Evolutionary conservation across 2,329 filamentous ascomycete species (phyloP).

Genomic region (Alternaria triticimaculans): DNA sequence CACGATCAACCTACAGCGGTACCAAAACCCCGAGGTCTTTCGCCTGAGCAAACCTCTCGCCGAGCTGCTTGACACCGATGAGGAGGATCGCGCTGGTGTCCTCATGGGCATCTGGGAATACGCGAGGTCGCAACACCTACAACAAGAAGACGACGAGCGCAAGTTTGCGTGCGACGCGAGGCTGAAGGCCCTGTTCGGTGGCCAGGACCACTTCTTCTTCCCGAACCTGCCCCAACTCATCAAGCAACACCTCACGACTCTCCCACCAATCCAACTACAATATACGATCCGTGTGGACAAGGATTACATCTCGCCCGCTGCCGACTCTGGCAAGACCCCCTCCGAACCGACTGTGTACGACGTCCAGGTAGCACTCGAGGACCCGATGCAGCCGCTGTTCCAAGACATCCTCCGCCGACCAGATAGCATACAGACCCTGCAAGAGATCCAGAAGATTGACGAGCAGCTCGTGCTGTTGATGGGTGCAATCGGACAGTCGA

Average conservation of each 20-base stretch:
- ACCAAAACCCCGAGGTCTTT: slow-evolving; percentile 87
- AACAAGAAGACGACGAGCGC: slow-evolving; percentile 94
- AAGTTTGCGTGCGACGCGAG: slow-evolving; percentile 89
- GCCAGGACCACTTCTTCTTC: slow-evolving; percentile 78
- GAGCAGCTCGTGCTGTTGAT: slow-evolving; percentile 84
- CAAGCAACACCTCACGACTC: slow-evolving; percentile 75
- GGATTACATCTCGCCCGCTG: slow-evolving; percentile 60
- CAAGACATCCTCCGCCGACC: slow-evolving; percentile 56
- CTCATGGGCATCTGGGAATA: slow-evolving; percentile 97
- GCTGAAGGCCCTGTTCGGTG: slow-evolving; percentile 75
- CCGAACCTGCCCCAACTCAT: slow-evolving; percentile 84
- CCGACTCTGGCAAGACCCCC: slow-evolving; percentile 70
- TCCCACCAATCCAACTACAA: slow-evolving; percentile 80
- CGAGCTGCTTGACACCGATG: slow-evolving; percentile 82
- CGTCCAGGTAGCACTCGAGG: slow-evolving; percentile 81
- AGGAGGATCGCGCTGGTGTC: slow-evolving; percentile 86
- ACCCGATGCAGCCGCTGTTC: slow-evolving; percentile 75
- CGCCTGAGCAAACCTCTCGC: slow-evolving; percentile 78
- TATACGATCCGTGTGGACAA: slow-evolving; percentile 94
- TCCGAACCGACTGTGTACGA: slow-evolving; percentile 88
- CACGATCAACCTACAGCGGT: slow-evolving; percentile 82
- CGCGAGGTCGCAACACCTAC: slow-evolving; percentile 80
- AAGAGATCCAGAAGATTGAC: slow-evolving; percentile 78
- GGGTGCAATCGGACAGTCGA: slow-evolving; percentile 82
- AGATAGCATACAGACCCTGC: slow-evolving; percentile 68